Evolutionary conservation across 2,329 filamentous ascomycete genomes (phyloP), one percentile per base, ranked within the genome.

Genomic region (Fusarium fujikuroi): DNA sequence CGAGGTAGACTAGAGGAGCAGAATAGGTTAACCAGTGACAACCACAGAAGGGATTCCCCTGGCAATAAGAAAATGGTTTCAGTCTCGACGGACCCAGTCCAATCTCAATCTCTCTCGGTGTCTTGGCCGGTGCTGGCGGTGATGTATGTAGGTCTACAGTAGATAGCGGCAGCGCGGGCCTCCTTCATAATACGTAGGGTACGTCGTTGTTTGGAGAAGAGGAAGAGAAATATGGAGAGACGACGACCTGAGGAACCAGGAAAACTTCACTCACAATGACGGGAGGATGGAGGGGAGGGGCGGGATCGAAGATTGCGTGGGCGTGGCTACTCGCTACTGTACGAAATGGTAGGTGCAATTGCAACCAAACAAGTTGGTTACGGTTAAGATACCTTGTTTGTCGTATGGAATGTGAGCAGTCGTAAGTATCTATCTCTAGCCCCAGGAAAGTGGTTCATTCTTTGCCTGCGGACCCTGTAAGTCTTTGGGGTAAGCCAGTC

Each of bases 151-250:
- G 28, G 69, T 70, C 49, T 60, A 34, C 30, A 52, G 30, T 15
- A 71, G 74, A 59, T 70, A 62, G 60, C 63, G 62, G 58, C 60
- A 65, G 65, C 70, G 70, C 73, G 68, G 73, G 63, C 50, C 64
- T 50, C 62, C 50, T 53, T 25, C 50, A 40, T 53, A 21, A 25
- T 16, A 46, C 23, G 23, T 21, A 28, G 18, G 32, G 25, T 28
- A n/a, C 19, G 34, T 28, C 34, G 60, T 68, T 52, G 46, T 74
- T 75, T 76, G 74, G 64, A 68, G 65, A 68, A 68, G 74, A 67
- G 47, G 65, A 63, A 53, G 50, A n/a, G 50, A 73, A 66, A 71
- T 63, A 72, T 76, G 74, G 74, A 70, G 69, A 75, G 72, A 71
- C 63, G 69, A 66, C 53, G 34, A 39, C 50, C 23, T 53, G 34